A percentile compares a stretch with the other conserved stretches of the same genome.
Evolutionary conservation across 2,329 filamentous ascomycete species (phyloP).

Genomic region (Talaromyces funiculosus): DNA sequence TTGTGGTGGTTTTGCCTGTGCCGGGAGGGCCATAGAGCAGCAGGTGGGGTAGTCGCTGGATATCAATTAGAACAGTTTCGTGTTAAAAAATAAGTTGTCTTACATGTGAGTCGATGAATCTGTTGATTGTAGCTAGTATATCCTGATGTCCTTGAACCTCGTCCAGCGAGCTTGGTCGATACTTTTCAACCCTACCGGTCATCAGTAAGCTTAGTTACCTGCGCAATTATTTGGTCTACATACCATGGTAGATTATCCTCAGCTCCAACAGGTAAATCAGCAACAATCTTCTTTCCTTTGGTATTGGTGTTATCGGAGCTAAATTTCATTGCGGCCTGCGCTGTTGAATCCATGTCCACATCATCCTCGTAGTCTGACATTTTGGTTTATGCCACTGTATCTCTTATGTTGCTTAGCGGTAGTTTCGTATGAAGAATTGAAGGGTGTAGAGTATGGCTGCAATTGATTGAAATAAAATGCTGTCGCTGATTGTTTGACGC

Average conservation of each 20-base stretch:
- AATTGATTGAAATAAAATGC: not conserved
- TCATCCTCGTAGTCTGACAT: slow-evolving; percentile 58
- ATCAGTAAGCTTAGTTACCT: slow-evolving; percentile 11
- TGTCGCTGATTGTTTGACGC: slow-evolving; percentile 21
- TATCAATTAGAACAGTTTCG: not conserved
- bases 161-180: slow-evolving; percentile 77
- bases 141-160: slow-evolving; percentile 97
- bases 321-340: slow-evolving; percentile 57
- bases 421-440: not conserved
- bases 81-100: slow-evolving; percentile 9
- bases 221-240: too few relatives aligned
- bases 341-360: slow-evolving; percentile 61
- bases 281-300: slow-evolving; percentile 88
- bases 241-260: slow-evolving; percentile 93
- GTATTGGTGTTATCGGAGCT: slow-evolving; percentile 62
- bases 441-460: not conserved
- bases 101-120: slow-evolving; percentile 88
- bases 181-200: slow-evolving; percentile 80
- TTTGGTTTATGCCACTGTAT: not conserved
- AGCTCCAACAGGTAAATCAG: slow-evolving; percentile 88
- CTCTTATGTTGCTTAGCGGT: not conserved
- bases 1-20: slow-evolving; percentile 95
- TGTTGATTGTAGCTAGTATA: slow-evolving; percentile 95
- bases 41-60: slow-evolving; percentile 77
- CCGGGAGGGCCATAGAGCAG: slow-evolving; percentile 94